Evolutionary conservation across 75 land plant species (phyloP), one percentile per base, ranked within the genome.

Genomic region (Pinus taeda): DNA sequence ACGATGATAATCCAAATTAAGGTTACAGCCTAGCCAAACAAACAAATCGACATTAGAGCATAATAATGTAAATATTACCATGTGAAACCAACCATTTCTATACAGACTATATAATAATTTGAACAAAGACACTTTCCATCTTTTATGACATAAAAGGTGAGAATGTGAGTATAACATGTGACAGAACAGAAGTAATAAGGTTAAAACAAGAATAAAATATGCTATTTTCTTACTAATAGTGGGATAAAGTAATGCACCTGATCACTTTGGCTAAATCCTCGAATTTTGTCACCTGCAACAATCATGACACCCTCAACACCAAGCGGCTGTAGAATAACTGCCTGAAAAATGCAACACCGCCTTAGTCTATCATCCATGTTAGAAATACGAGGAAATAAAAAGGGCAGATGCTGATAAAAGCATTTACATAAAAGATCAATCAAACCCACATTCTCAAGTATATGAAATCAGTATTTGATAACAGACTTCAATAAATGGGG

Each of bases 321-420:
- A 62, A 96, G 71, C 69, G 97, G 93, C 74, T 96, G 98, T 73
- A 93, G 59, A 73, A 96, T 90, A 9, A 93, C 94, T 26, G 98
- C 89, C 98, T 95, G 74, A 33, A 57, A 87, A 65, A 49, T 36
- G 8, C 14, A 66, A 9, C 36, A 64, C 15, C 24, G 39, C 67
- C 67, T 64, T 14, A 13, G 67, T 33, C 67, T 30, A 14, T 64
- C 7, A 64, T 64, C 67, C 33, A 64, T 3, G 67, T 64, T 29
- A 15, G 24, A 14, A 30, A 64, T 30, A 30, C 33, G 13, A 45
- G 53, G 53, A 45, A 45, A 6, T 7, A 45, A 45, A 45, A 45
- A 45, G 9, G 53, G 53, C 53, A 7, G 53, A 45, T 45, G 8
- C 53, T 29, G 15, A 64, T 7, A 64, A 65, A 33, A 65, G 33